A percentile compares a stretch with the other conserved stretches of the same genome.
phyloP scores from a whole-genome alignment of 768 basidiomycete genomes.

The Phanerodontia chrysosporium region DNA sequence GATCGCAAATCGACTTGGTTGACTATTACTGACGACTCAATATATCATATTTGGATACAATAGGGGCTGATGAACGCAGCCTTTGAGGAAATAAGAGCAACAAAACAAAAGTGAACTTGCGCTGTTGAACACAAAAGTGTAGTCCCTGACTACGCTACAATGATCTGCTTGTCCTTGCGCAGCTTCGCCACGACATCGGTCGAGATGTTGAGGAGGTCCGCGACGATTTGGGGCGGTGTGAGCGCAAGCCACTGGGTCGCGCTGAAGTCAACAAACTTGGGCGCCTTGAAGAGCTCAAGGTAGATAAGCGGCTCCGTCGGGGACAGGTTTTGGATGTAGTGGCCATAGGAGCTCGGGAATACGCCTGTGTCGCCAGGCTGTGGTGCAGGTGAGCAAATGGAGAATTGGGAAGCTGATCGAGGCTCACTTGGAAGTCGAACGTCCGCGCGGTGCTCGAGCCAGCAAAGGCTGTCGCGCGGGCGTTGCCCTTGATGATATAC shows the following conservation, averaged over 20 bases:
- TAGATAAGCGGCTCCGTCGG: slow-evolving; percentile 25
- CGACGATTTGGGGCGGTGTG: slow-evolving; percentile 21
- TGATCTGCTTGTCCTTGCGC: slow-evolving; percentile 20
- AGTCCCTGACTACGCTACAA: slow-evolving; percentile 12
- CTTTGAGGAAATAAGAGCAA: too few species aligned
- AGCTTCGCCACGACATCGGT: slow-evolving; percentile 13
- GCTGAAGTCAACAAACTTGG: slow-evolving; percentile 22
- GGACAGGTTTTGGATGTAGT: slow-evolving; percentile 24
- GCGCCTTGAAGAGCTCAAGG: slow-evolving; percentile 25
- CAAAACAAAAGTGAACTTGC: too few species aligned
- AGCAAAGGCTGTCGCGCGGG: slow-evolving; percentile 22
- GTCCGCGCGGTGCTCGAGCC: slow-evolving; percentile 20
- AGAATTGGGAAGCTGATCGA: background rate
- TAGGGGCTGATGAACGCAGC: too few species aligned
- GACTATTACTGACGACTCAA: too few species aligned
- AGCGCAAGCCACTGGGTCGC: slow-evolving; percentile 24
- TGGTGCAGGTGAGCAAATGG: background rate
- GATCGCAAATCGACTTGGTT: too few species aligned
- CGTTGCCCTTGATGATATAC: slow-evolving; percentile 22
- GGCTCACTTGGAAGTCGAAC: slow-evolving; percentile 22
- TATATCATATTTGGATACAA: too few species aligned
- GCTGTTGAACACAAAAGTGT: too few species aligned
- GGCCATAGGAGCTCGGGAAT: slow-evolving; percentile 21
- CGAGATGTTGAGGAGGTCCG: slow-evolving; percentile 21
- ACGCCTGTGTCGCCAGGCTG: slow-evolving; percentile 22